Base-by-base conservation (phyloP, 2,329 filamentous ascomycete species). In the Aspergillus costaricaensis region DNA sequence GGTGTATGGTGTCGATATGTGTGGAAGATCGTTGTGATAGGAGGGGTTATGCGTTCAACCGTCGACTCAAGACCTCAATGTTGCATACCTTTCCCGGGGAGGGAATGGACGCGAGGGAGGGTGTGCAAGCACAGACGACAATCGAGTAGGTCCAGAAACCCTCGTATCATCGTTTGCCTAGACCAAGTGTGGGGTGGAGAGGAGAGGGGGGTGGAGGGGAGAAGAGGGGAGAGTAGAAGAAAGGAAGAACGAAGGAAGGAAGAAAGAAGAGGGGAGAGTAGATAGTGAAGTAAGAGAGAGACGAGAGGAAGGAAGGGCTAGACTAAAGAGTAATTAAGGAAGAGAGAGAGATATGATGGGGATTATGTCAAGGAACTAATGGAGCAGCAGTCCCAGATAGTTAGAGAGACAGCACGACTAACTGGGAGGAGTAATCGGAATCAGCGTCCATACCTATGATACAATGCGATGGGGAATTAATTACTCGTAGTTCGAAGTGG, bases 51-150 rank as follows among this genome's bases (percentile, higher is more conserved):
- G 44, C 51, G 57, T 53, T 58, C 60, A 60, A 59, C 57, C 56
- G 62, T 68, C 64, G 59, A 54, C 54, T 62, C 23, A 44, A 25
- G 60, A 58, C 56, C 61, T 74, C 70, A 72, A 65, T 64, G 63
- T 55, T 64, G 68, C 65, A 69, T 65, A 68, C 68, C 65, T 65
- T 62, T 70, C 70, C 71, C 72, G 59, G 59, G 52, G 48, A 67
- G 68, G 69, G 71, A 70, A 65, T 65, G 66, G 68, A 72, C 67
- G 70, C 66, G 63, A 60, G 60, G 58, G 62, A 60, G 58, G 41
- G 61, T 68, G 72, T 73, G 72, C 71, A 70, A 72, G 72, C 72
- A 75, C 72, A 67, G 61, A 67, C 57, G 64, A 67, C 60, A 65
- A 66, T 62, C 61, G 49, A 60, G 25, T 56, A 55, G 60, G 48